Base-by-base conservation (phyloP, 306 rosid genomes). In the Inga leiocalycina region DNA sequence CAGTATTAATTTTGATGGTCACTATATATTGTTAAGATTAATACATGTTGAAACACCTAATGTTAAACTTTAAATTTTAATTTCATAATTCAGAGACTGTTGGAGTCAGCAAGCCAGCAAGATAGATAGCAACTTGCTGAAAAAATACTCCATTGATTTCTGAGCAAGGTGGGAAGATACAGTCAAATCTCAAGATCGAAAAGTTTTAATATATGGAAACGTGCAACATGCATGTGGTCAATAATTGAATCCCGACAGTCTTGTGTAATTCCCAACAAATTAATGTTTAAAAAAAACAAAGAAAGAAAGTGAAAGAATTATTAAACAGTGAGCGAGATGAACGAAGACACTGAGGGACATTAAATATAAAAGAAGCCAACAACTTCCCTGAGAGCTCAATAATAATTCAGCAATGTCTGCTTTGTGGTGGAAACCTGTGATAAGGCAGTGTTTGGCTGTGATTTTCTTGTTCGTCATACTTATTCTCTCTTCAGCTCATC, bases 401-500 rank as follows among this genome's bases (percentile, higher is more conserved):
- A 48, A 16, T 20, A 56, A 52, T 17, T 19, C 44, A 34, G 46
- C 65, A 41, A 77, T 81, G 82, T 78, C 80, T 44, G 22, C 13
- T 6, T 3, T 20, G 64, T 8, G 8, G 64, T n/a, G 4, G 11
- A 56, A n/a, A 8, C 27, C 9, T 20, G 10, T n/a, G 20, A 56
- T 8, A 56, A 56, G 64, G 64, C 27, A 56, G 27, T 56, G 64
- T 56, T 56, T 56, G 27, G 11, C 64, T 19, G 27, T 56, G 64
- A 77, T 70, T 27, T 62, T 62, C 37, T 27, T 59, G 4, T 59
- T 59, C 30, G 6, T 22, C 34, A n/a, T 57, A 20, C 30, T n/a
- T 27, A 0, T 27, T 8, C 4, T 57, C 64, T 57, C 64, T 20
- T 57, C 64, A 6, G 22, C 64, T n/a, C 10, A 12, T 19, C 52